A percentile compares a stretch with the other conserved stretches of the same genome.
phyloP scores from a whole-genome alignment of 2,329 filamentous ascomycete genomes.

The Epichloe hybrida region DNA sequence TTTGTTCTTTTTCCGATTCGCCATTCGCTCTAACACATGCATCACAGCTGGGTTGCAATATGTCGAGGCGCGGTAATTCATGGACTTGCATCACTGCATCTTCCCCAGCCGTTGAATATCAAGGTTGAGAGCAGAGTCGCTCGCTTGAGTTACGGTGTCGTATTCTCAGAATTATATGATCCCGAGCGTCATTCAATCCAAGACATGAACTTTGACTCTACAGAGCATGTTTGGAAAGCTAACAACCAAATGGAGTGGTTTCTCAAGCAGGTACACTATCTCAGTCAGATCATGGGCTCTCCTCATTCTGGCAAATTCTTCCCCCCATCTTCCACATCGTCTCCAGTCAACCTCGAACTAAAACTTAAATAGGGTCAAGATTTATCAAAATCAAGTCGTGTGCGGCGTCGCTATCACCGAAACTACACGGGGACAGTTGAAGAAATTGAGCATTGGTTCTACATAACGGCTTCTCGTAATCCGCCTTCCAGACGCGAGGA shows the following conservation, averaged over 20 bases:
- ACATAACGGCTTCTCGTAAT: background rate
- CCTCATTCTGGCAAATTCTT: background rate
- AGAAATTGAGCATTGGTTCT: background rate
- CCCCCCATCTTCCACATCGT: background rate
- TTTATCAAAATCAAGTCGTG: background rate
- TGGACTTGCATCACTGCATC: slow-evolving; percentile 6
- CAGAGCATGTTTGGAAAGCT: background rate
- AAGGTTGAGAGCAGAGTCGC: slow-evolving; percentile 14
- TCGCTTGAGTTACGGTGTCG: slow-evolving; percentile 16
- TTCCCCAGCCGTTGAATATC: slow-evolving; percentile 3
- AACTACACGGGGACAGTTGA: background rate
- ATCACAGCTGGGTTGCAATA: slow-evolving; percentile 21
- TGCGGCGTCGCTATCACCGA: background rate
- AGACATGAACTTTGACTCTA: slow-evolving; percentile 8
- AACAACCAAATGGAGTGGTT: slow-evolving; percentile 17
- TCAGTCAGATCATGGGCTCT: background rate
- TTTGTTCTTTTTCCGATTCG: background rate
- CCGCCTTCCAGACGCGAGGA: background rate
- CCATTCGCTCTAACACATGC: background rate
- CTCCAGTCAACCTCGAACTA: background rate
- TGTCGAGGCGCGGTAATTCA: slow-evolving; percentile 20
- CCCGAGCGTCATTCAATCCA: background rate
- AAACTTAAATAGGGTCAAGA: background rate
- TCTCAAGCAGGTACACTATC: slow-evolving; percentile 1
- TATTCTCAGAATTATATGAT: background rate